These are phyloP conservation scores for Cairneyella variabilis DNA, from an alignment of 495 filamentous ascomycete genomes.

Conservation along the genomic window DNA sequence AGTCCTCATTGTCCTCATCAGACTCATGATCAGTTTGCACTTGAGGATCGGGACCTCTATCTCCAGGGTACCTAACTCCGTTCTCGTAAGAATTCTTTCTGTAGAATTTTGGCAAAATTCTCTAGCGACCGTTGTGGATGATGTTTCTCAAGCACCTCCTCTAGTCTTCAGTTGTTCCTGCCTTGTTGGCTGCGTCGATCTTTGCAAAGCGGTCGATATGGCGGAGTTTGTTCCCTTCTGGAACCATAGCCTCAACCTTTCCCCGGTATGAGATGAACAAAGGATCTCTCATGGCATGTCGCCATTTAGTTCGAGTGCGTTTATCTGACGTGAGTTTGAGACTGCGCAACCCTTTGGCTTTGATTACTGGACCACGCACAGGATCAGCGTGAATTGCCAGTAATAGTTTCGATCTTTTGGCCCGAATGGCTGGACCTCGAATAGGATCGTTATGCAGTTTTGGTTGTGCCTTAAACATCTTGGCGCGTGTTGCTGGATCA, in stretches of 20 bases:
- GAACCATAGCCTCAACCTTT: not conserved
- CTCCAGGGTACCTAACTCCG: not conserved
- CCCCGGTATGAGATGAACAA: not conserved
- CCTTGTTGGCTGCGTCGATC: not conserved
- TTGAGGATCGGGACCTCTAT: not conserved
- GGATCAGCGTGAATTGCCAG: no score
- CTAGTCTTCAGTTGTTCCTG: not conserved
- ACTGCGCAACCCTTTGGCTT: no score
- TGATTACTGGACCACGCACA: no score
- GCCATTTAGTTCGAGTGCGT: slow-evolving; percentile 2
- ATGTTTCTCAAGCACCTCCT: slow-evolving; percentile 1
- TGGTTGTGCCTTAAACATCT: no score
- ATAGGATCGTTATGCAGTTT: not conserved
- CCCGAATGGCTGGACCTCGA: slow-evolving; percentile 3
- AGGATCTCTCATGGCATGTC: slow-evolving; percentile 1
- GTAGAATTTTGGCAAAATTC: slow-evolving; percentile 1
- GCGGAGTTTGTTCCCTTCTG: not conserved
- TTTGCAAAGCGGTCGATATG: not conserved
- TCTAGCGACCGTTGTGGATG: no score
- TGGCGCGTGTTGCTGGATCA: no score
- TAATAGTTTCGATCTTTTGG: no score
- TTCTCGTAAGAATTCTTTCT: not conserved
- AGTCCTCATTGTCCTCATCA: not conserved
- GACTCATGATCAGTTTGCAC: slow-evolving; percentile 4
- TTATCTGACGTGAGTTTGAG: not conserved